Percentiles rank a stretch among this genome's conserved stretches.
These are phyloP conservation scores for Alternaria burnsii DNA, from an alignment of 2,329 filamentous ascomycete species.

Conservation along the genomic window DNA sequence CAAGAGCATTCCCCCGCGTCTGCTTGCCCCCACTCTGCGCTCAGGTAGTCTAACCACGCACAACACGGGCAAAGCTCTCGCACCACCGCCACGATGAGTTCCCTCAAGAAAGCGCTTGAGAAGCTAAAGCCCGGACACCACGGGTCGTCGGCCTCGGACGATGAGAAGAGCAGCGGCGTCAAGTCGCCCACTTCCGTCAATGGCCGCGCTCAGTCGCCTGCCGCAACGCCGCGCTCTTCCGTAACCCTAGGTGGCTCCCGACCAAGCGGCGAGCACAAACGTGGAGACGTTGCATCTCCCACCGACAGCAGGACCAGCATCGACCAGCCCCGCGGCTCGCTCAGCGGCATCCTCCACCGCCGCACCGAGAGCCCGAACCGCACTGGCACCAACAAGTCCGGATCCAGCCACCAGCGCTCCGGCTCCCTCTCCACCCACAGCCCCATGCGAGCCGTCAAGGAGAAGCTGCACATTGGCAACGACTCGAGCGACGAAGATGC, in stretches of 20 bases:
- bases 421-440: conserved; percentile 44
- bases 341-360: conserved; percentile 49
- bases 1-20: conserved; percentile 22
- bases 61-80: conserved; percentile 33
- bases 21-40: conserved; percentile 38
- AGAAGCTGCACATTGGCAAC: conserved; percentile 51
- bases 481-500: conserved; percentile 45
- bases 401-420: conserved; percentile 25
- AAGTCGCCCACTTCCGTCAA: conserved; percentile 42
- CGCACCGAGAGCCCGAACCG: conserved; percentile 48
- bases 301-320: conserved; percentile 44
- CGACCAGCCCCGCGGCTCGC: conserved; percentile 36
- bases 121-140: conserved; percentile 52
- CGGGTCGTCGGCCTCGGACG: conserved; percentile 45
- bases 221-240: conserved; percentile 40
- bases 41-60: conserved; percentile 39
- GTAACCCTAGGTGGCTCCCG: conserved; percentile 38
- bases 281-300: conserved; percentile 38
- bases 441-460: conserved; percentile 52
- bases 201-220: conserved; percentile 33
- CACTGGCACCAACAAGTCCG: conserved; percentile 26
- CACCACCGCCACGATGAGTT: conserved; percentile 33
- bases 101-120: conserved; percentile 57
- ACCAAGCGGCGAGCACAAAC: conserved; percentile 47
- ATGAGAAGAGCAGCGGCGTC: conserved; percentile 43